Percentiles rank a stretch among this genome's conserved stretches.
These are phyloP conservation scores for Arthrobotrys musiformis DNA, from an alignment of 2,329 filamentous ascomycete genomes.

Conservation along the genomic window DNA sequence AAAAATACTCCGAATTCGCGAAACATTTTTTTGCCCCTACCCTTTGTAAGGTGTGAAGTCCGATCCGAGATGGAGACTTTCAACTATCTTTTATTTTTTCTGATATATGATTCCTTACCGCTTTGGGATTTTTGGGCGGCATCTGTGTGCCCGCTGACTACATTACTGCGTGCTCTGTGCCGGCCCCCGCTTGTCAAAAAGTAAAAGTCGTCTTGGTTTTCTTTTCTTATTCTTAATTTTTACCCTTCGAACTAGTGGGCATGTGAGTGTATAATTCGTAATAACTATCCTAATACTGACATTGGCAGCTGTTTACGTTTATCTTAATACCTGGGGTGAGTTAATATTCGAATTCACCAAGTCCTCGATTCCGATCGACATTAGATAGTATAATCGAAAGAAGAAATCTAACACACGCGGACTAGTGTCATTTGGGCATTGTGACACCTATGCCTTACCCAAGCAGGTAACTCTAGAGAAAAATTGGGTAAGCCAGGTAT, in stretches of 20 bases:
- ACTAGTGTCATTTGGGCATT: conserved; percentile 1
- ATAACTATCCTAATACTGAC: conserved; percentile 21
- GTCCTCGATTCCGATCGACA: conserved; percentile 17
- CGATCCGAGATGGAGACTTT: conserved; percentile 42
- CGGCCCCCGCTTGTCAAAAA: conserved; percentile 19
- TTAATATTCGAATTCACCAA: conserved; percentile 2
- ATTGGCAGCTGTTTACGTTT: neutral
- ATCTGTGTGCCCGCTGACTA: conserved; percentile 10
- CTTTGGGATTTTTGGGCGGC: conserved; percentile 14
- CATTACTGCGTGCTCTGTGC: neutral
- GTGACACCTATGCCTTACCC: conserved; percentile 51
- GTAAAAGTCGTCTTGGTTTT: neutral
- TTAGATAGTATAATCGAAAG: conserved; percentile 9
- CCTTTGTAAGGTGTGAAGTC: conserved; percentile 31
- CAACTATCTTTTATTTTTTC: neutral
- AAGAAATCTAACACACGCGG: neutral
- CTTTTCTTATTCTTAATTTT: neutral
- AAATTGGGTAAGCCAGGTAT: conserved; percentile 23
- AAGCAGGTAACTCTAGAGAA: conserved; percentile 20
- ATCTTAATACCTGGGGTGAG: neutral
- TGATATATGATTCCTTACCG: conserved; percentile 3
- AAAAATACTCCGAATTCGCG: conserved; percentile 55
- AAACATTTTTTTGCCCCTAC: conserved; percentile 42
- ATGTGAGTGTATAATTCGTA: conserved; percentile 10
- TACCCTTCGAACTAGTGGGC: too few relatives aligned